Evolutionary conservation across 345 rosid species (phyloP), one percentile per base, ranked within the genome.

Genomic region (Acer negundo): DNA sequence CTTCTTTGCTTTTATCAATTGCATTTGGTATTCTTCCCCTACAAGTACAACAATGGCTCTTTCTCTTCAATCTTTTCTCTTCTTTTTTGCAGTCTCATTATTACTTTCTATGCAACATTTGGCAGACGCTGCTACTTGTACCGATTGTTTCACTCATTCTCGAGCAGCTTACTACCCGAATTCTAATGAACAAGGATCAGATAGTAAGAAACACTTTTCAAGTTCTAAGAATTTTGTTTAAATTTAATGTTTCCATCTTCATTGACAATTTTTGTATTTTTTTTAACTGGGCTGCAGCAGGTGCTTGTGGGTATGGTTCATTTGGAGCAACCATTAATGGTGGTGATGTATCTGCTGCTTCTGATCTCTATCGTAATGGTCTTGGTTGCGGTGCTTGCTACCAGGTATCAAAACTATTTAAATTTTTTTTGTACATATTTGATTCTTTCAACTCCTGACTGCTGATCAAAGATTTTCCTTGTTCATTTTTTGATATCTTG

Each of bases 361-460:
- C 92, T 53, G 82, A 81, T 51, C 95, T 91, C 81, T 91, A 87
- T 49, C 87, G 93, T 13, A 68, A 72, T 46, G 93, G 95, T 19
- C 74, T 89, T 17, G 95, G 95, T n/a, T 91, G 95, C 51, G 93
- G 95, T 35, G 90, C 90, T 83, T 91, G 93, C 88, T 91, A 88
- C 84, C 95, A 89, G 87, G 95, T 89, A 80, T 10, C 6, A 3
- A 62, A 56, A 56, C 23, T 15, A n/a, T 6, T 28, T n/a, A 0
- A 13, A 66, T 65, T 31, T 31, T 26, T 28, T 35, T 4, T 35
- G 38, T 35, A 35, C 38, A 35, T 35, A 5, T 35, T 35, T 35
- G 38, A 35, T 35, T 15, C 3, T 46, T 47, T 47, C 38, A 23
- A 62, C 15, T 31, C 20, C 62, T 7, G 4, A 31, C 69, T 31